phyloP scores from a whole-genome alignment of 345 rosid genomes.

The Adansonia digitata region DNA sequence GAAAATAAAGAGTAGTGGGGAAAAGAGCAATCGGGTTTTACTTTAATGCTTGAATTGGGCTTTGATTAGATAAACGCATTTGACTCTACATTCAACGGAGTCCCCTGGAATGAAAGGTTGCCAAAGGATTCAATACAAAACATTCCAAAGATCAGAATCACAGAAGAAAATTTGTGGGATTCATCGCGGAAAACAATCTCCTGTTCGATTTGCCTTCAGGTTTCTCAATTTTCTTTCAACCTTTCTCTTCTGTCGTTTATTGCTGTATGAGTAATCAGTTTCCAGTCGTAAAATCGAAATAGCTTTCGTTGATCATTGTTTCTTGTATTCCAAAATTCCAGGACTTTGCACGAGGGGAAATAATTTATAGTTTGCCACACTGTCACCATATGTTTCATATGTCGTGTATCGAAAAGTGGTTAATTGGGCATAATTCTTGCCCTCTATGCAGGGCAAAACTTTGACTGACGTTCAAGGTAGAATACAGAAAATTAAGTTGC shows the following conservation, averaged over 20 bases:
- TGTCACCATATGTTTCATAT: conserved; percentile 33
- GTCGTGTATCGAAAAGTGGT: conserved; percentile 28
- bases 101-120: neutral
- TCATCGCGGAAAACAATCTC: conserved; percentile 21
- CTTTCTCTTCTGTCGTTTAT: neutral
- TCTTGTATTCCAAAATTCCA: conserved; percentile 9
- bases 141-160: conserved; percentile 15
- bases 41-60: neutral
- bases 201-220: conserved; percentile 50
- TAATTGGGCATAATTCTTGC: conserved; percentile 26
- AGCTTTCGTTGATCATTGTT: neutral
- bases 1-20: neutral
- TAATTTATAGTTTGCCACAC: conserved; percentile 24
- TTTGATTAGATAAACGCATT: neutral
- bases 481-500: neutral
- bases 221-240: neutral
- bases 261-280: neutral
- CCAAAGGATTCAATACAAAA: neutral
- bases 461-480: neutral
- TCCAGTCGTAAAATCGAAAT: neutral
- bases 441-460: conserved; percentile 31
- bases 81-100: neutral
- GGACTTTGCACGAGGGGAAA: conserved; percentile 26
- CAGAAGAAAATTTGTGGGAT: conserved; percentile 20
- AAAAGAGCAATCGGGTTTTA: neutral